A percentile compares a stretch with the other conserved stretches of the same genome.
Conservation (phyloP, 2,329 filamentous ascomycete species). For the Purpureocillium lavendulum region DNA sequence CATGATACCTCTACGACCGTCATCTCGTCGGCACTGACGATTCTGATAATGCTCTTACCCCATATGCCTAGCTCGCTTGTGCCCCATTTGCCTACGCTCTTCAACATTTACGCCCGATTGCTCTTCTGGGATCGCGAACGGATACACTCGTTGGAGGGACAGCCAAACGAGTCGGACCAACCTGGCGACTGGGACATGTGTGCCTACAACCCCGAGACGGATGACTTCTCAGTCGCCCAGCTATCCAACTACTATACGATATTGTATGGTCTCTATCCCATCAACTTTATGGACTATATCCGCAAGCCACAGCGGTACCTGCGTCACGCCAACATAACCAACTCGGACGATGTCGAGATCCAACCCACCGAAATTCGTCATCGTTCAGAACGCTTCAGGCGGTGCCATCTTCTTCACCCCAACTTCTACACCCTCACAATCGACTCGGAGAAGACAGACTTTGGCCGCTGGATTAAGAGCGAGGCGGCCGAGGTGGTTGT, state of each 20-base stretch:
- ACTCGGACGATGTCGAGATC: constrained; percentile 66
- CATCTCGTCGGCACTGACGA: constrained; percentile 66
- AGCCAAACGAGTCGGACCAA: constrained; percentile 29
- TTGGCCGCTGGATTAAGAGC: constrained; percentile 69
- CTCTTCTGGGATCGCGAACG: constrained; percentile 66
- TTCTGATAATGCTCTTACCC: constrained; percentile 72
- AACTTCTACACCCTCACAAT: constrained; percentile 75
- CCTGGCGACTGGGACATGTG: constrained; percentile 53
- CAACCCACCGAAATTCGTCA: constrained; percentile 70
- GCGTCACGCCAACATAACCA: constrained; percentile 61
- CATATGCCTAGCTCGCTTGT: constrained; percentile 69
- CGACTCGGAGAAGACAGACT: constrained; percentile 70
- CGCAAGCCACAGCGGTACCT: constrained; percentile 73
- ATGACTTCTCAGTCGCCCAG: constrained; percentile 56
- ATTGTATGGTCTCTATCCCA: constrained; percentile 73
- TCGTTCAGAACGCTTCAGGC: constrained; percentile 65
- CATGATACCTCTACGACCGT: constrained; percentile 70
- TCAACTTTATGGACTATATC: constrained; percentile 83
- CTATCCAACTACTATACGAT: constrained; percentile 72
- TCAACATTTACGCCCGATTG: constrained; percentile 72
- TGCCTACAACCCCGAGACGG: constrained; percentile 50
- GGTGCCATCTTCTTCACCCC: constrained; percentile 68
- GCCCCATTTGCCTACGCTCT: constrained; percentile 61
- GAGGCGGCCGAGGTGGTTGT: constrained; percentile 74
- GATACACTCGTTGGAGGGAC: constrained; percentile 27